These are phyloP conservation scores for Penicillium tannophilum DNA, from an alignment of 495 filamentous ascomycete genomes.

Conservation along the genomic window DNA sequence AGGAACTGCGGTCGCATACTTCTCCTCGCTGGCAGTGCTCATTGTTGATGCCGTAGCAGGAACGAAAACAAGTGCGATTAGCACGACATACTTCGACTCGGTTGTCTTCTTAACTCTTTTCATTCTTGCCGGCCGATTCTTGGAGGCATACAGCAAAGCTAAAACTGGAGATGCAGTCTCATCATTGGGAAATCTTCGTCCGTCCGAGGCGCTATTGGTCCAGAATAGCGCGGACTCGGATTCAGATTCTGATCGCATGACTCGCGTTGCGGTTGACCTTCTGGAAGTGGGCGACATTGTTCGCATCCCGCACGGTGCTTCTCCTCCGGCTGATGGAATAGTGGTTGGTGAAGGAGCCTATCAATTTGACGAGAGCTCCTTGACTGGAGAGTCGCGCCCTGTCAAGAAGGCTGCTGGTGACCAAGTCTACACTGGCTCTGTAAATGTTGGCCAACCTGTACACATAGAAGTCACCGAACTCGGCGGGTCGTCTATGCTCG, in stretches of 20 bases:
- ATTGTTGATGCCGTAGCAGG: conserved; percentile 62
- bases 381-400: conserved; percentile 84
- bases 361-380: conserved; percentile 83
- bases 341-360: conserved; percentile 61
- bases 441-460: conserved; percentile 77
- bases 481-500: conserved; percentile 82
- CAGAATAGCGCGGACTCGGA: conserved; percentile 1
- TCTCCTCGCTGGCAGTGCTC: conserved; percentile 79
- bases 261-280: conserved; percentile 64
- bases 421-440: conserved; percentile 78
- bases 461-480: conserved; percentile 68
- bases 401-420: conserved; percentile 73
- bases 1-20: conserved; percentile 86
- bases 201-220: conserved; percentile 75
- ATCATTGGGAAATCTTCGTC: conserved; percentile 74
- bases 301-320: conserved; percentile 73
- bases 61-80: conserved; percentile 41
- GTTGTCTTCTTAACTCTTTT: conserved; percentile 95
- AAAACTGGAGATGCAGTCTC: conserved; percentile 88
- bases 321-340: conserved; percentile 82
- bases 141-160: conserved; percentile 92
- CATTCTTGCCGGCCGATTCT: conserved; percentile 74
- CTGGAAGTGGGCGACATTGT: conserved; percentile 85
- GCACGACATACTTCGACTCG: conserved; percentile 85
- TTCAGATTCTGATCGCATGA: conserved; percentile 26